Evolutionary conservation across 2,329 filamentous ascomycete species (phyloP), one percentile per base, ranked within the genome.

Genomic region (Talaromyces atroroseus): DNA sequence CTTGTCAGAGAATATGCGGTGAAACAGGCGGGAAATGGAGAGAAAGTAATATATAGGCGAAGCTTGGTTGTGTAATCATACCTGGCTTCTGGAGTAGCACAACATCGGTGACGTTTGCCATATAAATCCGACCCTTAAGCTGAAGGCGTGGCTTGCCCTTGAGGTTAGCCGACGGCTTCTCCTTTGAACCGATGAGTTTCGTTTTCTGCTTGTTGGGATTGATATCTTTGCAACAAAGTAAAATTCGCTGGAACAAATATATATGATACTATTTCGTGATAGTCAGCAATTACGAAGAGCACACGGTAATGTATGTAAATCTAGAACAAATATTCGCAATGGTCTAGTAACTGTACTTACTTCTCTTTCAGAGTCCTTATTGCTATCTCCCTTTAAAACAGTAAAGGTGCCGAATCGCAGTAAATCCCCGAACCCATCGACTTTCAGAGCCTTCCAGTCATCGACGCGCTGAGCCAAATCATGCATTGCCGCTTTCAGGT

Each of bases 41-140:
- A 40, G 1, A 32, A 53, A 24, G 32, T 5, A 36, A 16, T 36
- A 10, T 36, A 36, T 36, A 36, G 14, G 2, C 32, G 12, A 36
- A 36, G 16, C 16, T 16, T 36, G 26, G 6, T 29, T 29, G 24
- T 26, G 24, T 36, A 36, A 36, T 45, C 82, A 68, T 82, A 95
- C 92, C 91, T 73, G 90, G 89, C 72, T 92, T 96, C 50, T 87
- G 85, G 58, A 94, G 79, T 18, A 88, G 92, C 44, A 96, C 79
- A n/a, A 96, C 87, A 71, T 96, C 90, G 40, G 92, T 97, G 54
- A 99, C 92, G 68, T 99, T 99, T 64, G 92, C 91, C 92, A 99
- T 97, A 76, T 96, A 97, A 66, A 99, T 99, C 52, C 94, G 85
- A 40, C 94, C 94, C 74, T 99, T 99, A 29, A 99, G 81, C 73